Percentiles rank a stretch among this genome's conserved stretches.
phyloP scores from a whole-genome alignment of 306 rosid species.

The Begonia loranthoides region DNA sequence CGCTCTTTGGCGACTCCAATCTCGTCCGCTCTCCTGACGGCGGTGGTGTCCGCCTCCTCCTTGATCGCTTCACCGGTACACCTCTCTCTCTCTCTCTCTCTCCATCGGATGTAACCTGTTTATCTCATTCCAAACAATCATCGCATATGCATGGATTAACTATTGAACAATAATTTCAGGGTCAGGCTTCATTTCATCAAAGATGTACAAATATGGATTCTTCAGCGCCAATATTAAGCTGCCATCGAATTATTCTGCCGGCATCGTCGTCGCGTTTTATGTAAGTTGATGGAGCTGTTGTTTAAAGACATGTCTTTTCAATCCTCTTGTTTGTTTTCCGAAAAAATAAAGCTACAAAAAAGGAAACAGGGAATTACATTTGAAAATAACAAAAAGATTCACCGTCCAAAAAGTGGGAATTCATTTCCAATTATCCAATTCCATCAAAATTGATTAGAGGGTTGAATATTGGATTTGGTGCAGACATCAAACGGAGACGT shows the following conservation, averaged over 20 bases:
- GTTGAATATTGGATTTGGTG: no score
- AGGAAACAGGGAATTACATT: no score
- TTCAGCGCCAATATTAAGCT: constrained; percentile 80
- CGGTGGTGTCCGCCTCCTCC: constrained; percentile 65
- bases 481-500: constrained; percentile 90
- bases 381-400: no score
- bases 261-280: constrained; percentile 77
- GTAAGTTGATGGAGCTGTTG: constrained; percentile 24
- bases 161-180: constrained; percentile 22
- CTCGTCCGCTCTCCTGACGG: constrained; percentile 76
- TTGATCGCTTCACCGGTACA: constrained; percentile 75
- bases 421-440: no score
- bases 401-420: no score
- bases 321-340: no score
- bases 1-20: constrained; percentile 67
- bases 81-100: no score
- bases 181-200: constrained; percentile 35
- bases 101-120: background rate
- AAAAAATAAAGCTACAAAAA: no score
- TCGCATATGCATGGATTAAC: background rate
- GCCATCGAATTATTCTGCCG: constrained; percentile 85
- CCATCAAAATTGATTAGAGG: no score
- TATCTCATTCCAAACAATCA: no score
- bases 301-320: background rate
- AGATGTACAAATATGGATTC: constrained; percentile 72